Percentiles rank a stretch among this genome's conserved stretches.
Conservation (phyloP, 257 asterid genomes). For the Petrea volubilis region DNA sequence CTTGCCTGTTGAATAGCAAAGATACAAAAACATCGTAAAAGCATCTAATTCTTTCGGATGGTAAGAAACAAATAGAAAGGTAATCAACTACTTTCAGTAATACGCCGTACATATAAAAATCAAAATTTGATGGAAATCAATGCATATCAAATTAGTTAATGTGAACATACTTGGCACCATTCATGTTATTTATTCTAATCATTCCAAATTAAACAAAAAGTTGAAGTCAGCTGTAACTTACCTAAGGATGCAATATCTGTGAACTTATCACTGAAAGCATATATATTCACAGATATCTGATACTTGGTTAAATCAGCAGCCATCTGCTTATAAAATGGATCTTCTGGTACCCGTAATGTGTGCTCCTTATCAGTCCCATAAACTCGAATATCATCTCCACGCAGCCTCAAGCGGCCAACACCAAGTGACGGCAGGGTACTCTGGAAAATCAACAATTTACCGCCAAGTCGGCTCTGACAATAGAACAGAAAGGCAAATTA, state of each 20-base stretch:
- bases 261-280: slow-evolving; percentile 89
- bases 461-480: slow-evolving; percentile 81
- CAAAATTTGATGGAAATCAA: neutral
- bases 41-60: slow-evolving; percentile 1
- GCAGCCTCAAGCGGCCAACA: slow-evolving; percentile 75
- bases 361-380: slow-evolving; percentile 92
- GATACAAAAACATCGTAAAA: neutral
- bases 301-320: slow-evolving; percentile 93
- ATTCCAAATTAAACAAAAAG: neutral
- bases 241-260: slow-evolving; percentile 88
- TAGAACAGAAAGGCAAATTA: slow-evolving; percentile 32
- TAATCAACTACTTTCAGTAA: slow-evolving; percentile 10
- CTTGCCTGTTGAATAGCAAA: neutral
- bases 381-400: slow-evolving; percentile 78
- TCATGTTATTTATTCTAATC: neutral
- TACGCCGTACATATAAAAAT: neutral
- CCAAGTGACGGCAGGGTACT: slow-evolving; percentile 88
- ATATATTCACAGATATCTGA: slow-evolving; percentile 87
- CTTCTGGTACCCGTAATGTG: slow-evolving; percentile 72
- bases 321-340: slow-evolving; percentile 94
- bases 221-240: slow-evolving; percentile 25
- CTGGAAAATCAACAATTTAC: slow-evolving; percentile 88
- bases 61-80: slow-evolving; percentile 3
- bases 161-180: neutral
- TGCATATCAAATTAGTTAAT: neutral